Conservation (phyloP, 306 rosid species). For the Sicyos baderoa region DNA sequence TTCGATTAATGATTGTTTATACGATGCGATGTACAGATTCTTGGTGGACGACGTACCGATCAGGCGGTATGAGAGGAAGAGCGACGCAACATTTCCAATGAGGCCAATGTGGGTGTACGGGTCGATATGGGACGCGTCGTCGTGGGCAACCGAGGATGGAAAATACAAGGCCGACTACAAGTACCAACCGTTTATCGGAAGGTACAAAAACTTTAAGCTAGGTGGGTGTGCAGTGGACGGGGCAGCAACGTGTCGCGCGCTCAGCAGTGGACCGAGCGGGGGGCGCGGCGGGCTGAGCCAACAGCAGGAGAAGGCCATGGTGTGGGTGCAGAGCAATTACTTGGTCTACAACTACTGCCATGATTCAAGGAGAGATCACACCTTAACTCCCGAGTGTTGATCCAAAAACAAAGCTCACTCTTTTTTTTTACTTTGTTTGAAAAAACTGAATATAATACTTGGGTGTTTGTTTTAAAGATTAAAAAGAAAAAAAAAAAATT, state of each 20-base stretch:
- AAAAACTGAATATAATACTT: not conserved
- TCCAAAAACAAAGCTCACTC: not conserved
- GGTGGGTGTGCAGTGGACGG: constrained; percentile 35
- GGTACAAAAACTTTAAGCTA: constrained; percentile 56
- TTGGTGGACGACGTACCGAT: constrained; percentile 86
- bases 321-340: constrained; percentile 62
- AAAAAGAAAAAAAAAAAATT: not conserved
- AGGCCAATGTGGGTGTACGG: constrained; percentile 85
- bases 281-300: constrained; percentile 32
- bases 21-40: constrained; percentile 37
- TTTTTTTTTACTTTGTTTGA: not conserved
- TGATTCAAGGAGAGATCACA: constrained; percentile 68
- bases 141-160: constrained; percentile 90
- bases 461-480: not conserved
- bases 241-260: constrained; percentile 43
- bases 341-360: constrained; percentile 73
- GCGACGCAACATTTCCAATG: constrained; percentile 63
- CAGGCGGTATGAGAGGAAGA: constrained; percentile 65
- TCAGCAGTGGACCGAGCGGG: constrained; percentile 30
- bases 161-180: constrained; percentile 77
- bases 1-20: not conserved
- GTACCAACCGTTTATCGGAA: constrained; percentile 71
- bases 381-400: constrained; percentile 67
- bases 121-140: constrained; percentile 93
- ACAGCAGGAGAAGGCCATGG: constrained; percentile 54